Evolutionary conservation across 371 early-diverging fungal species (phyloP), one percentile per base, ranked within the genome.

Genomic region (Saksenaea oblongispora): DNA sequence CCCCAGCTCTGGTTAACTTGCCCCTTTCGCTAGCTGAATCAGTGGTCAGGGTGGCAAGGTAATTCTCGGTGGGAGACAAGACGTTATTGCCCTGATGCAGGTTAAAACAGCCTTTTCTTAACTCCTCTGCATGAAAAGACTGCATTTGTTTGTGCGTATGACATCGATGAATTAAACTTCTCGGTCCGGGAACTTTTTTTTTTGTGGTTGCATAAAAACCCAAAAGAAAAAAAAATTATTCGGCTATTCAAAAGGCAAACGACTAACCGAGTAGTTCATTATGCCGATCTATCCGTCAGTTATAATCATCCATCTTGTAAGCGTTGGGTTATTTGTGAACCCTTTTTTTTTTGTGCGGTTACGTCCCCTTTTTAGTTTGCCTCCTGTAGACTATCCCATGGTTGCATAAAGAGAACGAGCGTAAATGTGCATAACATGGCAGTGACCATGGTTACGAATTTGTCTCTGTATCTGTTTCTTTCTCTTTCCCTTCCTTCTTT

Each of bases 381-480:
- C 51, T 22, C 51, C 51, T 47, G 51, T 47, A 22, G 51, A 3
- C 51, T 47, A 18, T 47, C 22, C 51, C 7, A 47, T 3, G 51
- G 22, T 47, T 47, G 51, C 51, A 47, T 47, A 22, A 47, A 47
- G 51, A 47, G 51, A 47, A 22, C 22, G 22, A 47, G 51, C 51
- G 51, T 47, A 47, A 47, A 47, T 47, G 51, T 47, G 51, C 51
- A 47, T 47, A 47, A 47, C 51, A 47, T 47, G 51, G 22, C 51
- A 47, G 51, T 22, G 51, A 47, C 22, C 51, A 47, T 47, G 11
- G 51, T 22, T 17, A 47, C 22, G 22, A 22, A 47, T 47, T 47
- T 47, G n/a, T 11, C 18, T 22, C 51, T 47, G 10, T 11, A 44
- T 17, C 11, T 22, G 22, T 22, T 24, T 4, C 5, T 47, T 47